Conservation (phyloP, 352 stramenopile genomes). For the Globisporangium middletonii region DNA sequence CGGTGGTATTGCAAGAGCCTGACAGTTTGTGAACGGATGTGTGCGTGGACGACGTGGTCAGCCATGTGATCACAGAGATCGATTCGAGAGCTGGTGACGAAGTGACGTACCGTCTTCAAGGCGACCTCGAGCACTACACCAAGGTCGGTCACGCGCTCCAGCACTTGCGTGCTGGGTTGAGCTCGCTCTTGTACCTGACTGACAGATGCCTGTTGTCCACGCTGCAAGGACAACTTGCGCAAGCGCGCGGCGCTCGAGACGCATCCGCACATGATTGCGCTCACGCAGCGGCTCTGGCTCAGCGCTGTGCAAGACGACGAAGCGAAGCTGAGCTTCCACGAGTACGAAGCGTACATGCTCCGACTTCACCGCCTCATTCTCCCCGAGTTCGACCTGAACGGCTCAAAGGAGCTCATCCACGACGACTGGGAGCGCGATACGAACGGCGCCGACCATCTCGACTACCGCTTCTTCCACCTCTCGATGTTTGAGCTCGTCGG, state of each 20-base stretch:
- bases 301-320: slow-evolving; percentile 27
- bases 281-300: slow-evolving; percentile 69
- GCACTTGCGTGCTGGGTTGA: not conserved
- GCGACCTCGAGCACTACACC: slow-evolving; percentile 70
- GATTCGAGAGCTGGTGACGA: slow-evolving; percentile 16
- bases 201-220: not conserved
- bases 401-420: slow-evolving; percentile 54
- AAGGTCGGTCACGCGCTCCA: slow-evolving; percentile 25
- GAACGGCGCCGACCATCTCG: slow-evolving; percentile 35
- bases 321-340: slow-evolving; percentile 29
- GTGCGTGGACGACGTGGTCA: slow-evolving; percentile 8
- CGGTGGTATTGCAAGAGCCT: too few relatives aligned
- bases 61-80: slow-evolving; percentile 52
- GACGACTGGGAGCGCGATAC: slow-evolving; percentile 70
- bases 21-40: not conserved
- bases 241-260: slow-evolving; percentile 55
- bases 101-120: slow-evolving; percentile 60
- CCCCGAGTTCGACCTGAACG: slow-evolving; percentile 58
- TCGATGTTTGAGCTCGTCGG: slow-evolving; percentile 82
- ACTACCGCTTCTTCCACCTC: slow-evolving; percentile 72
- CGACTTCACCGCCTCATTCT: slow-evolving; percentile 72
- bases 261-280: slow-evolving; percentile 55
- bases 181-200: too few relatives aligned
- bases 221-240: slow-evolving; percentile 47
- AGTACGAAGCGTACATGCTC: slow-evolving; percentile 71